These are phyloP conservation scores for Dictyostelium intermedium DNA, from an alignment of 78 protist genomes.

Conservation along the genomic window DNA sequence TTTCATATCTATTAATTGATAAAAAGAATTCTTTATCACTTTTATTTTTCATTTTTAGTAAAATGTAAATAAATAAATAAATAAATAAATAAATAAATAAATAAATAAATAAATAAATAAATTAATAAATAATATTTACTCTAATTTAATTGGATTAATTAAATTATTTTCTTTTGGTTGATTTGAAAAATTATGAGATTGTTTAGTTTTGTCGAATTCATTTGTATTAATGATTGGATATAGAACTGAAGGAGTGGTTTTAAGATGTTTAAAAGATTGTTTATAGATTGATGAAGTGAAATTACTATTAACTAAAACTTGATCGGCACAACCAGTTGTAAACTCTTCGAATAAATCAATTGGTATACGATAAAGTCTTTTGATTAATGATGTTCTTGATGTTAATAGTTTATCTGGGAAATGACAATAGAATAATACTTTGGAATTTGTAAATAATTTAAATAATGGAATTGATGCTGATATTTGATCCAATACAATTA, in stretches of 20 bases:
- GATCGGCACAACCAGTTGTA: constrained; percentile 83
- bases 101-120: background rate
- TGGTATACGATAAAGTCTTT: constrained; percentile 91
- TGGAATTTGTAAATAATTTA: constrained; percentile 19
- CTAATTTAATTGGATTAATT: background rate
- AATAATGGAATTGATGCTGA: constrained; percentile 83
- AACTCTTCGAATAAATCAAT: constrained; percentile 96
- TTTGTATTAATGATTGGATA: constrained; percentile 87
- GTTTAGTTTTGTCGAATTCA: constrained; percentile 23
- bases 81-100: background rate
- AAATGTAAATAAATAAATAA: background rate
- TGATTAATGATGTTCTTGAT: constrained; percentile 30
- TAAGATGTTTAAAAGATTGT: constrained; percentile 74
- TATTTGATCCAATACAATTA: constrained; percentile 90
- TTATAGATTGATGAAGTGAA: constrained; percentile 82
- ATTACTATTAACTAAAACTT: constrained; percentile 87
- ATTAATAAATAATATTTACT: background rate
- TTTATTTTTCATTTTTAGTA: background rate
- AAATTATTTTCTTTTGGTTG: background rate
- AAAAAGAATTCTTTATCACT: constrained; percentile 70
- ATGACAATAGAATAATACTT: constrained; percentile 98
- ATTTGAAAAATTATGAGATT: background rate
- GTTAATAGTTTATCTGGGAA: constrained; percentile 95
- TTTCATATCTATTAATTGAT: constrained; percentile 97
- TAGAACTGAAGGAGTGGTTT: constrained; percentile 51